These are phyloP conservation scores for Fusarium redolens DNA, from an alignment of 2,329 filamentous ascomycete species.

Conservation along the genomic window DNA sequence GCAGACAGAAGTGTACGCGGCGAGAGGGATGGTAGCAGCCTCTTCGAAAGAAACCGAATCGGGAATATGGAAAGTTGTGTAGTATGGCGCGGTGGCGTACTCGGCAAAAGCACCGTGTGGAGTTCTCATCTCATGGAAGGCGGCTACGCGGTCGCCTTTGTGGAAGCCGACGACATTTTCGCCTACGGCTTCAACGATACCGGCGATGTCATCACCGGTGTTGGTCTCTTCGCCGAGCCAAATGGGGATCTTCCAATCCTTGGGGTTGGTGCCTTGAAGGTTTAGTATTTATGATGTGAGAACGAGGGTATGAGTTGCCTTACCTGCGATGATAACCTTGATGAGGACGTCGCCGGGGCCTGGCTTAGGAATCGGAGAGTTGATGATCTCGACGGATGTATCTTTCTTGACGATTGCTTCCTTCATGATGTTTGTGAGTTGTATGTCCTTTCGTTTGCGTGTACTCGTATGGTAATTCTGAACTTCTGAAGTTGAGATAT, in stretches of 20 bases:
- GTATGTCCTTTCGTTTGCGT: neutral
- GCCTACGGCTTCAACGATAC: conserved; percentile 34
- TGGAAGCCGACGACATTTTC: conserved; percentile 34
- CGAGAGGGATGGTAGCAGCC: conserved; percentile 17
- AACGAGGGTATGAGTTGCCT: rapidly evolving
- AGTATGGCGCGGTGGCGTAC: conserved; percentile 66
- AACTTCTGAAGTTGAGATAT: rapidly evolving
- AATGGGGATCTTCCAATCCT: conserved; percentile 44
- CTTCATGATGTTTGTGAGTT: conserved; percentile 1
- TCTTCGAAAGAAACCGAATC: neutral
- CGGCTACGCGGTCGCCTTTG: conserved; percentile 59
- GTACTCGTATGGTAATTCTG: rapidly evolving
- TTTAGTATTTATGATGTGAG: rapidly evolving
- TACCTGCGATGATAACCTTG: conserved; percentile 14
- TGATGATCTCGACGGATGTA: neutral
- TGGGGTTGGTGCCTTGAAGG: conserved; percentile 38
- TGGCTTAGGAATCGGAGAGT: conserved; percentile 11
- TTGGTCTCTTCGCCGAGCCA: neutral
- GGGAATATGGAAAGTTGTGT: conserved; percentile 68
- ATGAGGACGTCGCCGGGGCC: conserved; percentile 8
- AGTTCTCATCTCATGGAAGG: conserved; percentile 63
- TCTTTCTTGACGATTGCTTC: conserved; percentile 25
- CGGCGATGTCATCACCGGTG: conserved; percentile 44
- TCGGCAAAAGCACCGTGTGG: conserved; percentile 68
- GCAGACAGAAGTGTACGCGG: conserved; percentile 10